Percentiles rank a stretch among this genome's conserved stretches.
Conservation (phyloP, 2,329 filamentous ascomycete species). For the Talaromyces sp. region DNA sequence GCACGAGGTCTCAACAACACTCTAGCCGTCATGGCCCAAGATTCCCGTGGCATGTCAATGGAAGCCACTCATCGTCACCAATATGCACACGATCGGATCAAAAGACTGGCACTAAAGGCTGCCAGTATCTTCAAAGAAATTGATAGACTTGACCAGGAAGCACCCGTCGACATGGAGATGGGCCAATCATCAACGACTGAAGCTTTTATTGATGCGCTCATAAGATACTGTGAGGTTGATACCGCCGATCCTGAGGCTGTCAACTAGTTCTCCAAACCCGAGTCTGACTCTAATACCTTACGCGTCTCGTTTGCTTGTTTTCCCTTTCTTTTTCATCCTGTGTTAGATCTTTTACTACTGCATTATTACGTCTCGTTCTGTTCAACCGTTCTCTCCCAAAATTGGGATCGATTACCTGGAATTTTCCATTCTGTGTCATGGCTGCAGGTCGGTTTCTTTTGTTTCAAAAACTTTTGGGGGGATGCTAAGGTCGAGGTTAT, state of each 20-base stretch:
- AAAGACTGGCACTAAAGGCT: conserved; percentile 76
- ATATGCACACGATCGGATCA: conserved; percentile 78
- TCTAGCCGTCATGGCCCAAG: conserved; percentile 24
- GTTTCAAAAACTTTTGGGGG: not conserved
- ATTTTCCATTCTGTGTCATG: not conserved
- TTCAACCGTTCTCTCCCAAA: not conserved
- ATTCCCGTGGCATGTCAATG: conserved; percentile 48
- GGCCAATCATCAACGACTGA: conserved; percentile 87
- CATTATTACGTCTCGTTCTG: not conserved
- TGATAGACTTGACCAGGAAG: conserved; percentile 79
- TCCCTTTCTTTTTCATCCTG: not conserved
- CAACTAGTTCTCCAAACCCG: not conserved
- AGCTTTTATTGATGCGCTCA: conserved; percentile 86
- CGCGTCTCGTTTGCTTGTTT: not conserved
- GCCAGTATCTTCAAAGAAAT: conserved; percentile 83
- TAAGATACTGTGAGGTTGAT: conserved; percentile 73
- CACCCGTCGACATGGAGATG: conserved; percentile 89
- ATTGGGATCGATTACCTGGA: not conserved
- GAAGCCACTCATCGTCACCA: conserved; percentile 55
- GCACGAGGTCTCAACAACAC: conserved; percentile 53
- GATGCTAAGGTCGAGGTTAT: not conserved
- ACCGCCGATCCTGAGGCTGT: conserved; percentile 65
- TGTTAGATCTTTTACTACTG: not conserved
- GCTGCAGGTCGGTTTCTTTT: not conserved
- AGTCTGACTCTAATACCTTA: not conserved